These are phyloP conservation scores for Agrocybe praecox DNA, from an alignment of 768 basidiomycete species.

Conservation along the genomic window DNA sequence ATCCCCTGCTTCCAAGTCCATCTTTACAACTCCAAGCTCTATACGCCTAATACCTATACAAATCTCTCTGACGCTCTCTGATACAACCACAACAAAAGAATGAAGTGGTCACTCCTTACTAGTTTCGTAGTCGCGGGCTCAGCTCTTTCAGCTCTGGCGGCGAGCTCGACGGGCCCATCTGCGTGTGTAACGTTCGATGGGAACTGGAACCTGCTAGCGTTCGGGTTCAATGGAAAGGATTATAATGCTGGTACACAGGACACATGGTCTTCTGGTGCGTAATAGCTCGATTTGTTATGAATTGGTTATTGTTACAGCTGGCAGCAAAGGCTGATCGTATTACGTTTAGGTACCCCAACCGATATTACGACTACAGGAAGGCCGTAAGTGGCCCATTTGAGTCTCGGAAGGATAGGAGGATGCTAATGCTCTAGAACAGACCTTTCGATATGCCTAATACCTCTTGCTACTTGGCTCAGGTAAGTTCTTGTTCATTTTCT, in stretches of 20 bases:
- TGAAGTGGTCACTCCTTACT: constrained; percentile 23
- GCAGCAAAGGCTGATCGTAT: constrained; percentile 2
- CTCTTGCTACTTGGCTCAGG: constrained; percentile 76
- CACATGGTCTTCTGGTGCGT: constrained; percentile 56
- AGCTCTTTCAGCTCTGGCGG: constrained; percentile 18
- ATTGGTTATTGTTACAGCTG: constrained; percentile 41
- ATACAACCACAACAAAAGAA: too few relatives aligned
- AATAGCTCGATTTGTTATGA: too few relatives aligned
- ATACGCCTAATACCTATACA: too few relatives aligned
- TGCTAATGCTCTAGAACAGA: constrained; percentile 30
- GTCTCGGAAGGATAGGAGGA: neutral
- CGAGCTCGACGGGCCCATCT: constrained; percentile 19
- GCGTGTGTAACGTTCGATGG: constrained; percentile 79
- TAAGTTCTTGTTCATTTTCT: too few relatives aligned
- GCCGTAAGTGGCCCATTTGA: constrained; percentile 59
- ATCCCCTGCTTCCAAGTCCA: neutral
- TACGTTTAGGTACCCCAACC: constrained; percentile 49
- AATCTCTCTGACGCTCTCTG: too few relatives aligned
- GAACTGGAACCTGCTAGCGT: constrained; percentile 82
- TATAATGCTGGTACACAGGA: constrained; percentile 76
- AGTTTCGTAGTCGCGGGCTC: constrained; percentile 15
- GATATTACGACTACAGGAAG: constrained; percentile 76
- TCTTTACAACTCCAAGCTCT: neutral
- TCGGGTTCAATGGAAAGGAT: constrained; percentile 84
- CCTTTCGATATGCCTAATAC: constrained; percentile 66